Base-by-base conservation (phyloP, 2,329 filamentous ascomycete genomes). In the Penicillium sp. region DNA sequence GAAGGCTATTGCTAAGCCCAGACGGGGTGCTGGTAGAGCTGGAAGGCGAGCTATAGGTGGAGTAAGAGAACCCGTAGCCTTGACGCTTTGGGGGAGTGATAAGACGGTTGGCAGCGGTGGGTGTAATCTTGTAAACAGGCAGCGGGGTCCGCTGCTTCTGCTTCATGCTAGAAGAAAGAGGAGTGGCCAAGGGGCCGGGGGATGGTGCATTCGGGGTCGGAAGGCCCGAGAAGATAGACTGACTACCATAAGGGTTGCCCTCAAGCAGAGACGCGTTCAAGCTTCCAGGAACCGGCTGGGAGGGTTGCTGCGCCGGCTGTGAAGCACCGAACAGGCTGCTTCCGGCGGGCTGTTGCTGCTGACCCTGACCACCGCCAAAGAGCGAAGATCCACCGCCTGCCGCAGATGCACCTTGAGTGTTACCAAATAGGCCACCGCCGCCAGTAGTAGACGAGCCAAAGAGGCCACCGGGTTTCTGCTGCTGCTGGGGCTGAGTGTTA, bases 31-130 rank as follows among this genome's bases (percentile, higher is more conserved):
- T 88, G 35, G 80, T 75, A 29, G 75, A 77, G 62, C 84, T 77
- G 4, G 85, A 82, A 5, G 91, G 89, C 1, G 86, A 90, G 36
- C 88, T 89, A 59, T 95, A 95, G 2, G 85, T 89, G 54, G 89
- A 95, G 70, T 96, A 96, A 1, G 86, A 89, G 66, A 96, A 95
- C 2, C 91, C 91, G 63, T 88, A 96, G 4, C 88, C 89, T 46
- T 71, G 73, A 46, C 86, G 81, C 71, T 89, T 91, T 58, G 89
- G 87, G 0, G 90, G 89, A 0, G 89, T 95, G 24, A 84, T 79
- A 46, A 90, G 84, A 39, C 89, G 85, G 18, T 86, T 85, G 7
- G 87, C 84, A 27, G 87, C 87, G 38, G 82, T 81, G 0, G 89
- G 88, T 38, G 89, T 91, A 55, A 95, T 78, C 70, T 90, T 93